These are phyloP conservation scores for Amoeboaphelidium occidentale DNA, from an alignment of 371 early-diverging fungal genomes.

Conservation along the genomic window DNA sequence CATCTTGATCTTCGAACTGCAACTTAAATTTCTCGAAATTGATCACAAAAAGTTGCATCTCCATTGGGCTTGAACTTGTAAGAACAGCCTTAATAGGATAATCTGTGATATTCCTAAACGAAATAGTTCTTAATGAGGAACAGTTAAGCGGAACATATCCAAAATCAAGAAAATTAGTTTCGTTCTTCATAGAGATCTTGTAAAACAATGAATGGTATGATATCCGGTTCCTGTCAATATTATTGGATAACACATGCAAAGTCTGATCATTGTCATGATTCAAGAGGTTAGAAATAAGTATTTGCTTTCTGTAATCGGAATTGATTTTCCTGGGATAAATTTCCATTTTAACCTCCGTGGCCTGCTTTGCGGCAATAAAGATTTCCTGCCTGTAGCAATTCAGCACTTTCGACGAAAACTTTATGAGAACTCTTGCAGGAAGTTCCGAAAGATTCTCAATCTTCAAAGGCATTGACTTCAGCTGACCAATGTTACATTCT, in stretches of 20 bases:
- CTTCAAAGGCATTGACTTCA: constrained; percentile 55
- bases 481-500: constrained; percentile 74
- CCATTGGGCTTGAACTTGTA: too few relatives aligned
- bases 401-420: constrained; percentile 74
- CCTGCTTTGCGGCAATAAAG: constrained; percentile 50
- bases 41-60: too few relatives aligned
- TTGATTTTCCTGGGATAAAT: constrained; percentile 94
- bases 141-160: constrained; percentile 62
- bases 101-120: constrained; percentile 51
- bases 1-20: too few relatives aligned
- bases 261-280: constrained; percentile 74
- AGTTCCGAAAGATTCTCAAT: constrained; percentile 72
- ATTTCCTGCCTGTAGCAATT: constrained; percentile 50
- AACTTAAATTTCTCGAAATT: too few relatives aligned
- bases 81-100: constrained; percentile 14
- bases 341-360: constrained; percentile 64
- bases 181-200: constrained; percentile 61
- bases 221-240: constrained; percentile 81
- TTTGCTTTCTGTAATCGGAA: constrained; percentile 85
- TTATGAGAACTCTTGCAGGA: constrained; percentile 52
- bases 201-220: constrained; percentile 91
- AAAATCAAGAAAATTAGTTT: constrained; percentile 78
- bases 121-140: constrained; percentile 47
- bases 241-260: constrained; percentile 69
- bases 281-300: constrained; percentile 65